These are phyloP conservation scores for Magnusiomyces fungicola DNA, from an alignment of 1,139 yeast genomes.

Conservation along the genomic window DNA sequence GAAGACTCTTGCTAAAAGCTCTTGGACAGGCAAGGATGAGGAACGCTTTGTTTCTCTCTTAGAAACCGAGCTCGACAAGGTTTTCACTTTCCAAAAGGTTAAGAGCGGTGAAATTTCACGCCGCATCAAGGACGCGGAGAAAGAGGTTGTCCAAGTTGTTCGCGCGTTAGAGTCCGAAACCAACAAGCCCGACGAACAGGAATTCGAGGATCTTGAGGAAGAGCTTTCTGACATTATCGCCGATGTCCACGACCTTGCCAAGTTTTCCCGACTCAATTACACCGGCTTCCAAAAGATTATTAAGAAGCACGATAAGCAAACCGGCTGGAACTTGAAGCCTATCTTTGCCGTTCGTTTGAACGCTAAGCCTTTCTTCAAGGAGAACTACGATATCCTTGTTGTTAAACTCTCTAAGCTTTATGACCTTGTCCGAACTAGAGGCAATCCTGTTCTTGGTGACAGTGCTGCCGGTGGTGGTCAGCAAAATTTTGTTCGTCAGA, in stretches of 20 bases:
- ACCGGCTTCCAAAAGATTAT: slow-evolving; percentile 95
- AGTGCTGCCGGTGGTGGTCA: slow-evolving; percentile 95
- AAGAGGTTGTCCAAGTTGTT: slow-evolving; percentile 58
- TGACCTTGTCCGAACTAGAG: slow-evolving; percentile 90
- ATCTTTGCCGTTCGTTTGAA: slow-evolving; percentile 88
- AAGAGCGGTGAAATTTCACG: slow-evolving; percentile 78
- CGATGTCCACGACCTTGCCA: slow-evolving; percentile 94
- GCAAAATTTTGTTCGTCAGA: slow-evolving; percentile 96
- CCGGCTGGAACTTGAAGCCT: slow-evolving; percentile 77
- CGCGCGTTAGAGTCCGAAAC: slow-evolving; percentile 36
- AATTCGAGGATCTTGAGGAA: slow-evolving; percentile 84
- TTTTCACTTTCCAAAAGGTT: slow-evolving; percentile 80
- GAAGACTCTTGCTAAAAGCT: slow-evolving; percentile 47
- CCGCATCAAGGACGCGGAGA: slow-evolving; percentile 74
- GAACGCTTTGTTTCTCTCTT: slow-evolving; percentile 68
- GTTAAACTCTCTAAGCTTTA: slow-evolving; percentile 84
- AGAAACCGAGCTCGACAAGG: slow-evolving; percentile 83
- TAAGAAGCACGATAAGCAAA: slow-evolving; percentile 91
- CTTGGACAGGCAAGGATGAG: slow-evolving; percentile 72
- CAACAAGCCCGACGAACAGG: slow-evolving; percentile 48
- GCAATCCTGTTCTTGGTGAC: slow-evolving; percentile 91
- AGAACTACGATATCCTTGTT: slow-evolving; percentile 81
- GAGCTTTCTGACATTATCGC: slow-evolving; percentile 91
- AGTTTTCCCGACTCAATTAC: slow-evolving; percentile 84
- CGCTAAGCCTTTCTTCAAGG: slow-evolving; percentile 91